Base-by-base conservation (phyloP, 805 yeast genomes). In the Spathaspora hagerdaliae region DNA sequence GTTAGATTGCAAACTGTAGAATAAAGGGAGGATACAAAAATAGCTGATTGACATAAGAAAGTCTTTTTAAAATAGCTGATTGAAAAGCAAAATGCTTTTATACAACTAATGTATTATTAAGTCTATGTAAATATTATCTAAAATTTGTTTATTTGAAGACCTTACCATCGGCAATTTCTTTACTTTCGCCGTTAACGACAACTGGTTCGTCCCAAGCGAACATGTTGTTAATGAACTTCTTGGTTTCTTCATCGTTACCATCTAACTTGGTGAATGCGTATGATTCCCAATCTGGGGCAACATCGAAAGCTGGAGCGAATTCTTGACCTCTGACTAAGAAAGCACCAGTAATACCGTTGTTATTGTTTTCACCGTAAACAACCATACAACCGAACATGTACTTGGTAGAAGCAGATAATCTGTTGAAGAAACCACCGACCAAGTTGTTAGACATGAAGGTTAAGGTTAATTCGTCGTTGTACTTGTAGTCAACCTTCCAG, bases 241-340 rank as follows among this genome's bases (percentile, higher is more conserved):
- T 84, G 79, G 80, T 87, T 66, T 79, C 94, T 56, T 79, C 80
- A 58, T 79, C 79, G 60, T 87, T 60, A 50, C 84, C 78, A 67
- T 90, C 97, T 63, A 90, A 77, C 77, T 86, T 82, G 65, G 79
- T 72, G 85, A 79, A 87, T 50, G 67, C 64, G 77, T 87, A 90
- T 40, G 96, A 87, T 75, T 91, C 97, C 94, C 94, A 89, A 75
- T 91, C 97, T 70, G 97, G 97, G 64, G 97, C 97, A 67, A 91
- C 97, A 54, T 90, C 85, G 65, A 91, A 88, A 53, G 96, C 97
- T 69, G 96, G 95, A 47, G 59, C 78, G 66, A 59, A 74, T 51
- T 91, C 96, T 72, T 90, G 86, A 61, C 97, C 97, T 77, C 97
- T 88, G 64, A 90, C 83, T 64, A 91, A 71, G 79, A 90, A 83